Conservation (phyloP, 345 rosid genomes). For the Euphorbia pulcherrima region DNA sequence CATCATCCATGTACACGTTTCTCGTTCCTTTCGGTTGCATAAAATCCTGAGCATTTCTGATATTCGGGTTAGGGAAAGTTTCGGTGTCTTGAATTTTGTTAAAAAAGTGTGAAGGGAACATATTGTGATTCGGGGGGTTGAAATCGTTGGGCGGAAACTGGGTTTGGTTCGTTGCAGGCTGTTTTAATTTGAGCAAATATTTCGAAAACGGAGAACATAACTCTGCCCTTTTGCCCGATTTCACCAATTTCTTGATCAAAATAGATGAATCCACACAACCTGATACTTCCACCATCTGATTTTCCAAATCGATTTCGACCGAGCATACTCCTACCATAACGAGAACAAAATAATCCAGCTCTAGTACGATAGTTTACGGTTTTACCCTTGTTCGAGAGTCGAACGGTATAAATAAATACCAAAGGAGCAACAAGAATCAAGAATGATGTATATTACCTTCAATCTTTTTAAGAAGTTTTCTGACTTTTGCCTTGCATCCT, state of each 20-base stretch:
- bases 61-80: constrained; percentile 18
- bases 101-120: constrained; percentile 24
- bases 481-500: constrained; percentile 66
- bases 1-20: constrained; percentile 10
- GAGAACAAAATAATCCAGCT: background rate
- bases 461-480: constrained; percentile 61
- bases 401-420: background rate
- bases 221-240: constrained; percentile 61
- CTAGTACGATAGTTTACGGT: too few species aligned
- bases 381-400: too few species aligned
- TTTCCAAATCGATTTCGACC: constrained; percentile 49
- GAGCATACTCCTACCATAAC: constrained; percentile 48
- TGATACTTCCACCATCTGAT: constrained; percentile 47
- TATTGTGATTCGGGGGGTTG: constrained; percentile 15
- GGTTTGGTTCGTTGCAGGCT: constrained; percentile 8
- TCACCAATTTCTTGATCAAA: constrained; percentile 46
- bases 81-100: constrained; percentile 13
- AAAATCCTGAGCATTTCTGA: constrained; percentile 9
- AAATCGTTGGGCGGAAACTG: constrained; percentile 15
- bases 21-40: constrained; percentile 11
- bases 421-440: background rate
- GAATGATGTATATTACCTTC: constrained; percentile 42
- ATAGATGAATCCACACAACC: constrained; percentile 49
- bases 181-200: constrained; percentile 16
- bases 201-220: constrained; percentile 32